These are phyloP conservation scores for Solanum aculeatissimum DNA, from an alignment of 305 asterid species.

Conservation along the genomic window DNA sequence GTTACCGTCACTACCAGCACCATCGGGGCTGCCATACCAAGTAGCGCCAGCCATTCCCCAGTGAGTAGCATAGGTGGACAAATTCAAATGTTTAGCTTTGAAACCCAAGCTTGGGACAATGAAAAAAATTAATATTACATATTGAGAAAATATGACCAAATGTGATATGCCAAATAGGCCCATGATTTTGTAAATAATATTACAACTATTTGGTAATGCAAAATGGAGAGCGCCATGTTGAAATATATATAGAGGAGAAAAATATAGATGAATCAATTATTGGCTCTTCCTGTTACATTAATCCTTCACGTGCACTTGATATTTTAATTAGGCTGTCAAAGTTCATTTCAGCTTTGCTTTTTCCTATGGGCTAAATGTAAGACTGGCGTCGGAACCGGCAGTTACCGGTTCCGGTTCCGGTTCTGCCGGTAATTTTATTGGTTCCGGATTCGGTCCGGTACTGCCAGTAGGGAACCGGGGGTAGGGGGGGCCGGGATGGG, in stretches of 20 bases:
- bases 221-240: not conserved
- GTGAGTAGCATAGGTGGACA: slow-evolving; percentile 15
- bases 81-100: slow-evolving; percentile 22
- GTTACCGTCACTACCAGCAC: slow-evolving; percentile 68
- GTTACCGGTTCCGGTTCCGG: too few relatives aligned
- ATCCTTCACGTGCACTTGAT: not conserved
- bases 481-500: too few relatives aligned
- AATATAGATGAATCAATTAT: not conserved
- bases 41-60: slow-evolving; percentile 61
- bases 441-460: too few relatives aligned
- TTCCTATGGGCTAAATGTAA: not conserved
- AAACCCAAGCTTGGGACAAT: slow-evolving; percentile 12
- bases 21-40: slow-evolving; percentile 59
- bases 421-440: too few relatives aligned
- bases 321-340: not conserved
- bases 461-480: too few relatives aligned
- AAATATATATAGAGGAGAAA: not conserved
- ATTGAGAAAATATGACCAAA: not conserved
- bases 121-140: slow-evolving; percentile 13
- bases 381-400: too few relatives aligned
- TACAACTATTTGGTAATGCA: not conserved
- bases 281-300: not conserved
- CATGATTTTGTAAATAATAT: not conserved
- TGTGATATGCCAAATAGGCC: not conserved
- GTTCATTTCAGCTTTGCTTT: not conserved